phyloP scores from a whole-genome alignment of 441 rosid species.

The Manihot esculenta region DNA sequence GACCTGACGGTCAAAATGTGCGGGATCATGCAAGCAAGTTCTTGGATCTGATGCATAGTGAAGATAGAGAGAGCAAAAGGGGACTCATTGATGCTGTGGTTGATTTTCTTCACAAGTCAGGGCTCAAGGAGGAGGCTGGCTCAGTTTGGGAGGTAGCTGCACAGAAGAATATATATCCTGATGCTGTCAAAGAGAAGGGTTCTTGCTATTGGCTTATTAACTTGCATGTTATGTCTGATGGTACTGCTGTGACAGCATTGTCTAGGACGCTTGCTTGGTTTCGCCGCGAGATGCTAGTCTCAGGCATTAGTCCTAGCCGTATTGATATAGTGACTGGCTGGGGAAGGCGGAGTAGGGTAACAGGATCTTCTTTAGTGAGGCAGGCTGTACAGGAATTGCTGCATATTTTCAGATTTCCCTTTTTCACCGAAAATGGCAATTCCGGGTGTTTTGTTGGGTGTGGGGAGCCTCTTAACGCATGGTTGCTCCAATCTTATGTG shows the following conservation, averaged over 20 bases:
- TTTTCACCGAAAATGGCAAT: constrained; percentile 73
- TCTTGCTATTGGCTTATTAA: constrained; percentile 87
- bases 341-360: constrained; percentile 90
- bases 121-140: constrained; percentile 89
- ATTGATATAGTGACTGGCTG: constrained; percentile 95
- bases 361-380: constrained; percentile 78
- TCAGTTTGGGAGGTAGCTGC: constrained; percentile 92
- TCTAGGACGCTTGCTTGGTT: constrained; percentile 89
- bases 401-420: constrained; percentile 73
- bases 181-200: constrained; percentile 73
- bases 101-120: constrained; percentile 90
- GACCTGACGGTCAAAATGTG: constrained; percentile 88
- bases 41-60: constrained; percentile 83
- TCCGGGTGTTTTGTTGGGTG: constrained; percentile 90
- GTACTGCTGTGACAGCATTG: constrained; percentile 78
- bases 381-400: constrained; percentile 79
- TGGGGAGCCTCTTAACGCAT: constrained; percentile 67
- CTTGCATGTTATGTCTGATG: constrained; percentile 94
- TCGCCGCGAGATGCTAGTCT: constrained; percentile 60
- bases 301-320: constrained; percentile 66
- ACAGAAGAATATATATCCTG: constrained; percentile 78
- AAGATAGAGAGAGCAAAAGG: constrained; percentile 94
- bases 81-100: constrained; percentile 86
- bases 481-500: constrained; percentile 76
- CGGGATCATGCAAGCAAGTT: constrained; percentile 66